Base-by-base conservation (phyloP, 139 green algal genomes). In the Closterium sp. region DNA sequence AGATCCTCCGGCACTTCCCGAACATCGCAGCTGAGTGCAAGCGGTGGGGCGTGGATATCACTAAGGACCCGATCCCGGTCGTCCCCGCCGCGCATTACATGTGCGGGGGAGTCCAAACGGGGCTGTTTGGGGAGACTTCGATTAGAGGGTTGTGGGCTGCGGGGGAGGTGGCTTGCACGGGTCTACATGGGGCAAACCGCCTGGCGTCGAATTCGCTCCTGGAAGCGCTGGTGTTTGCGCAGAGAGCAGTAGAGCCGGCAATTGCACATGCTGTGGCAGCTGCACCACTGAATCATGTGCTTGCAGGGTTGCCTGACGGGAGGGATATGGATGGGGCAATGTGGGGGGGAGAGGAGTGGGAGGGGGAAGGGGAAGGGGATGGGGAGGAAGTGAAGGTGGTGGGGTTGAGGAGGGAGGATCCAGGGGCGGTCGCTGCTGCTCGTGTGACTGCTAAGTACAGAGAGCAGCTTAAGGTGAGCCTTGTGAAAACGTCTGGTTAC, bases 81-180 rank as follows among this genome's bases (percentile, higher is more conserved):
- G 95, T 98, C 31, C 98, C 98, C 0, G 97, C 97, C 4, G 97
- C 98, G 95, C 98, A 99, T 95, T 99, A 99, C 97, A 97, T 98
- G 85, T 99, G 98, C 94, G 98, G 98, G 29, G 98, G 98, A n/a
- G 97, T 99, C 27, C 91, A 94, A 70, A 94, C 91, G n/a, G 97
- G 97, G 30, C 93, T 99, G 91, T 88, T 96, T 21, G 98, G 97
- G 0, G 97, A 99, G 95, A 99, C 98, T 1, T 96, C 87, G 89
- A 88, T 99, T 9, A 91, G 94, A 73, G 98, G 98, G 0, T 95
- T 99, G 91, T 99, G 96, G 89, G 98, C 98, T 2, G 97, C 96
- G 31, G 98, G 98, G 31, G 98, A 99, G 95, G 97, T 98, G 70
- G 96, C 98, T 2, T 98, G 96, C 91, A 98, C 96, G 17, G 98